Evolutionary conservation across 2,329 filamentous ascomycete genomes (phyloP), one percentile per base, ranked within the genome.

Genomic region (Aureobasidium sp.): DNA sequence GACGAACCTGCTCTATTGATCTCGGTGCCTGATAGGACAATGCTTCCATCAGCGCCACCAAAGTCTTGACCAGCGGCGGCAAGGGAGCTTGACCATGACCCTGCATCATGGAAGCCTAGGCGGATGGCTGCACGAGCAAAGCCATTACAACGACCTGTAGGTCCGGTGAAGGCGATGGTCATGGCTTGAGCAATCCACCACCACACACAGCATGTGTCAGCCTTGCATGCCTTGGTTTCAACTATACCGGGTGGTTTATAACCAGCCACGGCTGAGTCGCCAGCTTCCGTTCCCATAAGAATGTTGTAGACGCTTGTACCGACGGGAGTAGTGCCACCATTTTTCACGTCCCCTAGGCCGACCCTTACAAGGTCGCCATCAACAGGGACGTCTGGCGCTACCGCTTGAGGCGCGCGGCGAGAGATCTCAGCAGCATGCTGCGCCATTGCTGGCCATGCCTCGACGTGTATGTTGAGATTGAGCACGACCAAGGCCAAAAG

Each of bases 71-170:
- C 73, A 27, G 31, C 45, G 15, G 69, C 35, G 0, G 73, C 72
- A 39, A 69, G 68, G 7, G 67, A 65, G 65, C 69, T 71, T 62
- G 73, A 72, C 77, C 76, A 80, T 3, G 73, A 73, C 8, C 69
- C 77, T 1, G 78, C 78, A 63, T 80, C 78, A 66, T 81, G 78
- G 68, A 80, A 81, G 11, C 77, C 76, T 6, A 76, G 70, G 17
- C 78, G 75, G 63, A 80, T 75, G 19, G 77, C 77, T 5, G 70
- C 74, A n/a, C 78, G 74, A 0, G 76, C 78, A 17, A 73, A 62
- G 12, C 71, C 69, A 49, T 74, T 77, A 68, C 77, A 79, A 1
- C 75, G 70, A 19, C 70, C 70, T 3, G 68, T 67, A 9, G 62
- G 62, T n/a, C 67, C 68, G 8, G 68, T 64, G 64, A 78, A 79